phyloP scores from a whole-genome alignment of 257 asterid species.

The Solanum gandarillasii region DNA sequence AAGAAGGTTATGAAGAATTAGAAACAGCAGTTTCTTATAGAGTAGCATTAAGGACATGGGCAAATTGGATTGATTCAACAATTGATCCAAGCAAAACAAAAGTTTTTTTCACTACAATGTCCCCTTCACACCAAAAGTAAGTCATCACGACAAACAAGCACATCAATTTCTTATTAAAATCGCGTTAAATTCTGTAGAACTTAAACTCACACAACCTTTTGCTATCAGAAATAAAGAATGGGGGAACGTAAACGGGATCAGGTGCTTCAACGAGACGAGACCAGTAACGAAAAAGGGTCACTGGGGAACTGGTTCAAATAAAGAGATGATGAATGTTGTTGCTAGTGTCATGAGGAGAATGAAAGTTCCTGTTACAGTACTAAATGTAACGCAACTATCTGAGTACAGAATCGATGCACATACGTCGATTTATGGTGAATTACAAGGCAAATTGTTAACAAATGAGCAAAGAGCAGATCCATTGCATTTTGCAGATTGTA shows the following conservation, averaged over 20 bases:
- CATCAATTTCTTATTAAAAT: neutral
- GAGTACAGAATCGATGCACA: constrained; percentile 75
- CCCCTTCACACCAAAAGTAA: constrained; percentile 75
- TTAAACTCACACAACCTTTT: neutral
- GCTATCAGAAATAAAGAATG: constrained; percentile 65
- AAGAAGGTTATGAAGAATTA: constrained; percentile 60
- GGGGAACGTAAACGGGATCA: constrained; percentile 52
- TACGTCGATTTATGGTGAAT: constrained; percentile 59
- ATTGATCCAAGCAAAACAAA: constrained; percentile 54
- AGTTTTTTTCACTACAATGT: constrained; percentile 80
- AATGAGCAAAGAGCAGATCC: constrained; percentile 65
- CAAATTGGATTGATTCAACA: constrained; percentile 91
- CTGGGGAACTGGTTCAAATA: constrained; percentile 74
- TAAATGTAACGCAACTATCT: constrained; percentile 69
- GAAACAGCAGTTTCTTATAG: constrained; percentile 54
- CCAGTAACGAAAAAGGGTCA: constrained; percentile 41
- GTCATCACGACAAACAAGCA: neutral
- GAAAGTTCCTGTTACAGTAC: constrained; percentile 55
- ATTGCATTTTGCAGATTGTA: constrained; percentile 62
- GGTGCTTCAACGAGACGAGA: constrained; percentile 69
- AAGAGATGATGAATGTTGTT: constrained; percentile 52
- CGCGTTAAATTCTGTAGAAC: neutral
- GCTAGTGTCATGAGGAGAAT: constrained; percentile 30
- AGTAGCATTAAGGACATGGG: constrained; percentile 77
- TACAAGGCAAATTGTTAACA: constrained; percentile 53